Percentiles rank a stretch among this genome's conserved stretches.
phyloP scores from a whole-genome alignment of 2,329 filamentous ascomycete genomes.

The Diaporthe citriasiana region DNA sequence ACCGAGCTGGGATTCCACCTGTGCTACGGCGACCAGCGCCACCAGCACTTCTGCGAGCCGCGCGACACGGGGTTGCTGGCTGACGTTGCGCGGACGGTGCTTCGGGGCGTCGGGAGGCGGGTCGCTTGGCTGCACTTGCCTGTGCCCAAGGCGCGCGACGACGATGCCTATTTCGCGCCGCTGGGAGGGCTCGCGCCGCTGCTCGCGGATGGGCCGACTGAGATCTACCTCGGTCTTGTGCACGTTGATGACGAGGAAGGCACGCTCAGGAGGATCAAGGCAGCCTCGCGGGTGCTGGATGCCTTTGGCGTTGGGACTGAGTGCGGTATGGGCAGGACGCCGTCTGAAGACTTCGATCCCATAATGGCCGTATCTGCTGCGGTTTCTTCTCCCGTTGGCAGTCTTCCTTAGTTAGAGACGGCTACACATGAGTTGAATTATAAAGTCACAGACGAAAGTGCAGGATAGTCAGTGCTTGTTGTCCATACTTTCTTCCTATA shows the following conservation, averaged over 20 bases:
- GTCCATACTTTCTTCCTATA: no score
- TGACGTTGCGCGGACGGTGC: background rate
- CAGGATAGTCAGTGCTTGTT: no score
- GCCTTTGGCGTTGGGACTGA: slow-evolving; percentile 14
- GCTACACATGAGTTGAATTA: no score
- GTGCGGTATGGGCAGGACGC: slow-evolving; percentile 11
- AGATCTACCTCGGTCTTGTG: slow-evolving; percentile 17
- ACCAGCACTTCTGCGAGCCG: slow-evolving; percentile 21
- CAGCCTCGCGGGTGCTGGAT: background rate
- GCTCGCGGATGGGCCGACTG: background rate
- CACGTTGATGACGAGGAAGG: slow-evolving; percentile 22
- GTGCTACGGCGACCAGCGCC: slow-evolving; percentile 14
- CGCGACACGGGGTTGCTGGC: background rate
- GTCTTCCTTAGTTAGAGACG: background rate
- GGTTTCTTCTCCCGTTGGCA: background rate
- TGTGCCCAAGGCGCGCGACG: slow-evolving; percentile 24
- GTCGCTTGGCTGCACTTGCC: slow-evolving; percentile 15
- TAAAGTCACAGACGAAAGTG: background rate
- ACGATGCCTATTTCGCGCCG: slow-evolving; percentile 12
- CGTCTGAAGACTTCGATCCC: background rate
- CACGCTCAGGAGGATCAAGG: slow-evolving; percentile 4
- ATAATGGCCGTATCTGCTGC: slow-evolving; percentile 8
- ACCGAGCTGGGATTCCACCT: slow-evolving; percentile 10
- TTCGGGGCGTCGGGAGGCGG: background rate
- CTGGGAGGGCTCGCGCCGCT: background rate